phyloP scores from a whole-genome alignment of 1,139 yeast species.

The Suhomyces bribrorum region DNA sequence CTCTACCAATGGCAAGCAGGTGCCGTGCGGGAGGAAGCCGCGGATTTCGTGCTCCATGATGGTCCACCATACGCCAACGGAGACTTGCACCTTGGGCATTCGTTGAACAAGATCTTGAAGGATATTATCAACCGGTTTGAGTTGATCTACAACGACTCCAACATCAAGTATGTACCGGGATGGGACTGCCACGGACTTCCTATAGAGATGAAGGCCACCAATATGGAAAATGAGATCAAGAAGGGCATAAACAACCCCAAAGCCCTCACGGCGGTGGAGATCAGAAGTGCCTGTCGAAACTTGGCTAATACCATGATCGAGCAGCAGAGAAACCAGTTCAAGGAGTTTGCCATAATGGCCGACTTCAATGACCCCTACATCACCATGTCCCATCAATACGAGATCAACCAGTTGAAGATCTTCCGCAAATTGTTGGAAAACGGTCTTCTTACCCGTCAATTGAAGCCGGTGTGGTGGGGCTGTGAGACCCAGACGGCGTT shows the following conservation, averaged over 20 bases:
- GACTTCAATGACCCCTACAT: constrained; percentile 74
- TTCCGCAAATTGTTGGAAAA: constrained; percentile 66
- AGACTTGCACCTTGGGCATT: constrained; percentile 89
- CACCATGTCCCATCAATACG: constrained; percentile 73
- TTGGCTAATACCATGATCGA: constrained; percentile 70
- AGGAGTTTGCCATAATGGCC: constrained; percentile 75
- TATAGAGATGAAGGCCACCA: constrained; percentile 77
- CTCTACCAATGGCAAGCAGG: constrained; percentile 38
- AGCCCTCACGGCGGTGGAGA: constrained; percentile 38
- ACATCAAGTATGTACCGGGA: constrained; percentile 79
- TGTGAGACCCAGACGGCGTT: constrained; percentile 90
- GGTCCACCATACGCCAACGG: constrained; percentile 99
- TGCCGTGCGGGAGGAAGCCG: constrained; percentile 18
- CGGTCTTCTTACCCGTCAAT: constrained; percentile 75
- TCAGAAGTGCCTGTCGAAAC: constrained; percentile 62
- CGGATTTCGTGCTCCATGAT: constrained; percentile 74
- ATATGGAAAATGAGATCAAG: constrained; percentile 41
- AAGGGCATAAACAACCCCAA: constrained; percentile 27
- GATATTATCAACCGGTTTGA: constrained; percentile 81
- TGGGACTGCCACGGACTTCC: constrained; percentile 99
- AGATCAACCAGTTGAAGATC: constrained; percentile 68
- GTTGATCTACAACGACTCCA: constrained; percentile 56
- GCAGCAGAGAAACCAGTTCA: constrained; percentile 64
- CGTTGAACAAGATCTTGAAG: constrained; percentile 82
- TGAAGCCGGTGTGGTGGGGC: constrained; percentile 97